Base-by-base conservation (phyloP, 176 grass and related monocot genomes). In the Thalia dealbata region DNA sequence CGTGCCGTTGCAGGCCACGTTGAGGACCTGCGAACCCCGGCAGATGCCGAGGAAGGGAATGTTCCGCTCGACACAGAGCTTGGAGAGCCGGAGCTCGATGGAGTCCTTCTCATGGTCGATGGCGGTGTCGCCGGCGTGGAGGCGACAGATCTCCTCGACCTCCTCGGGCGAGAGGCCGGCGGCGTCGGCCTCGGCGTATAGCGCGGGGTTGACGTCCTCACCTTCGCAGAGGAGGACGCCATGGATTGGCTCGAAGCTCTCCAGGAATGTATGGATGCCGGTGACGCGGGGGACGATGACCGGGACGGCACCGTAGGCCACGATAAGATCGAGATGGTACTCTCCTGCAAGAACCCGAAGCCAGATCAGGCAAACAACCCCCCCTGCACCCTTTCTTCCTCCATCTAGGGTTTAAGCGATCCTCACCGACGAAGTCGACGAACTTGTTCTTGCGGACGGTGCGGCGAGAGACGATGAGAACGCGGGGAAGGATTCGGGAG, bases 371-470 rank as follows among this genome's bases (percentile, higher is more conserved):
- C 32, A 23, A 18, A 13, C 15, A 30, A 28, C 4, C 29, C 62
- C 6, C 5, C 24, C 12, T 35, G n/a, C n/a, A n/a, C n/a, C n/a
- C n/a, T 64, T 15, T 28, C 6, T 16, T 6, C 7, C 25, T 15
- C 15, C 1, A 27, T 14, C 6, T 24, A 1, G 22, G 19, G 24
- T 24, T 30, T 9, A 9, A 30, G 27, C n/a, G 25, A 51, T 63
- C 38, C 69, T 72, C 58, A 90, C 93, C 93, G 50, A 96, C 93
- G 70, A 96, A 96, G 83, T 96, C 93, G 73, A 96, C 93, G 70
- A 96, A 96, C 68, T 96, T 96, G 81, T 92, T 96, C 82, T 96
- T 96, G 73, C 89, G 93, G 60, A 96, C 78, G 22, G 82, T 84
- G 43, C 93, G 86, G 51, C 93, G 89, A 50, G 89, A 96, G 64